These are phyloP conservation scores for Xylogone sp. DNA, from an alignment of 2,329 filamentous ascomycete genomes.

Conservation along the genomic window DNA sequence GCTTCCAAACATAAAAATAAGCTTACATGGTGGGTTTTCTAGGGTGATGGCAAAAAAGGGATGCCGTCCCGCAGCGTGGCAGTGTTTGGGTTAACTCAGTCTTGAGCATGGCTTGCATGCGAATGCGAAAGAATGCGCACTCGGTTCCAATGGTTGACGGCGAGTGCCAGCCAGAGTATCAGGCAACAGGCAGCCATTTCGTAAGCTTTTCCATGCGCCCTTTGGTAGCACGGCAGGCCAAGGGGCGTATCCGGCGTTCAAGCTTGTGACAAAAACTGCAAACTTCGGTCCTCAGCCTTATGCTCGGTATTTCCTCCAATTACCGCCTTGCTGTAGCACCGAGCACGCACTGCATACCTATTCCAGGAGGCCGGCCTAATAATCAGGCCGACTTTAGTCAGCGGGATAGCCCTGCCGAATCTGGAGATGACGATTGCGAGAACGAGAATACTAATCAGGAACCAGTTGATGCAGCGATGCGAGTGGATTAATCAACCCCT, in stretches of 20 bases:
- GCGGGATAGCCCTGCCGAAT: too few relatives aligned
- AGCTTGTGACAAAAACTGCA: too few relatives aligned
- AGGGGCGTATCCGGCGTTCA: too few relatives aligned
- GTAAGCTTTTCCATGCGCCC: background rate
- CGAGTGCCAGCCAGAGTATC: background rate
- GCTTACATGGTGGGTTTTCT: background rate
- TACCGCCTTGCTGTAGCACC: background rate
- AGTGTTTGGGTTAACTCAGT: background rate
- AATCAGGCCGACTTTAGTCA: slow-evolving; percentile 16
- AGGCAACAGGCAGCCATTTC: background rate
- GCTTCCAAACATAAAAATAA: background rate
- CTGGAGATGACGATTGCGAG: too few relatives aligned
- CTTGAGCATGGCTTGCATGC: background rate
- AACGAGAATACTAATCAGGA: too few relatives aligned
- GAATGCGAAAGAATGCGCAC: background rate
- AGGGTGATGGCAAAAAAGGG: background rate
- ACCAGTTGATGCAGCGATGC: too few relatives aligned
- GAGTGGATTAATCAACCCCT: too few relatives aligned
- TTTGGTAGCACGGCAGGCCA: too few relatives aligned
- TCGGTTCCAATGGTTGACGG: background rate
- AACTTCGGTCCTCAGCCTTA: slow-evolving; percentile 3
- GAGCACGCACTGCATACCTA: too few relatives aligned
- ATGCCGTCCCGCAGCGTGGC: background rate
- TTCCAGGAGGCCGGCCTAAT: slow-evolving; percentile 5
- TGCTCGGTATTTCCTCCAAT: background rate